phyloP scores from a whole-genome alignment of 208 protist species.

The Trypanosoma platydactyli region DNA sequence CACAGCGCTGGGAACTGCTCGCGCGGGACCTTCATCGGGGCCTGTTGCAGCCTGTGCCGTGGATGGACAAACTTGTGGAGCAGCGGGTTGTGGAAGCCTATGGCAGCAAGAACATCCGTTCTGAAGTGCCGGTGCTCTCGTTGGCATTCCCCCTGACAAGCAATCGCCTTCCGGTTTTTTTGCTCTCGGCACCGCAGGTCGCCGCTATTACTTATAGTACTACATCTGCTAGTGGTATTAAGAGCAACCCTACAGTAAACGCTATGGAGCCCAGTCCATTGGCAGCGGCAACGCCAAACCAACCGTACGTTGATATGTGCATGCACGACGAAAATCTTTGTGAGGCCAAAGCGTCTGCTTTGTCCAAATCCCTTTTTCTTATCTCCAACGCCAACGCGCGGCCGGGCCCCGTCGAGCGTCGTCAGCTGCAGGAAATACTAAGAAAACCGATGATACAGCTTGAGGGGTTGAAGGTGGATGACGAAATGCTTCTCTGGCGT shows the following conservation, averaged over 20 bases:
- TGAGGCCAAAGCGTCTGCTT: slow-evolving; percentile 59
- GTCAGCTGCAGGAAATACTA: slow-evolving; percentile 57
- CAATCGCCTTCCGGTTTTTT: slow-evolving; percentile 25
- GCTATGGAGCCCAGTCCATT: background rate
- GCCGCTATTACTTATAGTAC: background rate
- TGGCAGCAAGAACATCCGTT: background rate
- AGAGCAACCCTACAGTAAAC: background rate
- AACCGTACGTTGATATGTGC: slow-evolving; percentile 46
- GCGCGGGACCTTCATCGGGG: slow-evolving; percentile 34
- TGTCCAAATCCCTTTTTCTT: slow-evolving; percentile 61
- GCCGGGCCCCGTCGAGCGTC: slow-evolving; percentile 65
- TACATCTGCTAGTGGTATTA: no score
- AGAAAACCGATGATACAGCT: slow-evolving; percentile 58
- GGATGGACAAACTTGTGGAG: slow-evolving; percentile 75
- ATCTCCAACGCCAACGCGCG: slow-evolving; percentile 47
- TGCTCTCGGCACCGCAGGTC: slow-evolving; percentile 12
- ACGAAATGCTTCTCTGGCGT: slow-evolving; percentile 92
- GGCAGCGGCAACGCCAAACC: slow-evolving; percentile 29
- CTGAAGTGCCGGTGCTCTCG: slow-evolving; percentile 16
- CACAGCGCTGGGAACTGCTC: slow-evolving; percentile 22
- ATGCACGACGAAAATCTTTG: slow-evolving; percentile 63
- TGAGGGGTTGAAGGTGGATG: slow-evolving; percentile 68
- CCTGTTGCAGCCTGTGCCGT: slow-evolving; percentile 56
- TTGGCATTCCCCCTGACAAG: slow-evolving; percentile 52
- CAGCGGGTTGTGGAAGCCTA: slow-evolving; percentile 33